Evolutionary conservation across 108 stramenopile genomes (phyloP), one percentile per base, ranked within the genome.

Genomic region (Fistulifera solaris): DNA sequence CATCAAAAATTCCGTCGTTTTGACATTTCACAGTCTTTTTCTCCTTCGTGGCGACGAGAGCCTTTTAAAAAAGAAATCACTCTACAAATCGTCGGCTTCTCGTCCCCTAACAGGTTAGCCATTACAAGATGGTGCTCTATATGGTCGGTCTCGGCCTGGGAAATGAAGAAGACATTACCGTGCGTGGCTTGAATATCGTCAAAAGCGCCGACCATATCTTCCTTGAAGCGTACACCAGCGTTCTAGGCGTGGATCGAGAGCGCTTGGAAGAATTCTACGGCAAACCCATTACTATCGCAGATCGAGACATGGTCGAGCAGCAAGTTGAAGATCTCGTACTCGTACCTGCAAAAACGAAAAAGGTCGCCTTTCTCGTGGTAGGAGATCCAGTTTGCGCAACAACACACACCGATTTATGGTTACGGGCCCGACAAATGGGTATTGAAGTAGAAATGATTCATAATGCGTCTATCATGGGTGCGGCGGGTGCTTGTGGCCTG

Each of bases 401-500:
- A 12, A 98, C 97, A 3, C 97, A 98, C 62, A 87, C 95, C 5
- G 97, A 98, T 68, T 80, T 98, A 21, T 89, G 94, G 59, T 61
- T 98, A 25, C 77, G 97, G 17, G 94, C 94, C 10, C 66, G 68
- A 52, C 73, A 89, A 56, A 49, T 60, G 18, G 84, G 78, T 24
- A 73, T 86, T 31, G 54, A 72, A 38, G 97, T 98, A 10, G 86
- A 97, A 54, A 75, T 98, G 40, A 84, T 99, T 13, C 97, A 98
- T 71, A 99, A 99, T 74, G 97, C 99, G 7, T 90, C 87, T 25
- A 94, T 96, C 62, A 99, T 99, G 99, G 94, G 94, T 16, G 99
- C 97, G 5, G 96, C 84, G 22, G 99, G 93, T 39, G 77, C 85
- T 22, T 96, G 94, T 70, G 99, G 99, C 3, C 70, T 99, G 62